Base-by-base conservation (phyloP, 2,329 filamentous ascomycete species). In the Taxawa tesnikishii region DNA sequence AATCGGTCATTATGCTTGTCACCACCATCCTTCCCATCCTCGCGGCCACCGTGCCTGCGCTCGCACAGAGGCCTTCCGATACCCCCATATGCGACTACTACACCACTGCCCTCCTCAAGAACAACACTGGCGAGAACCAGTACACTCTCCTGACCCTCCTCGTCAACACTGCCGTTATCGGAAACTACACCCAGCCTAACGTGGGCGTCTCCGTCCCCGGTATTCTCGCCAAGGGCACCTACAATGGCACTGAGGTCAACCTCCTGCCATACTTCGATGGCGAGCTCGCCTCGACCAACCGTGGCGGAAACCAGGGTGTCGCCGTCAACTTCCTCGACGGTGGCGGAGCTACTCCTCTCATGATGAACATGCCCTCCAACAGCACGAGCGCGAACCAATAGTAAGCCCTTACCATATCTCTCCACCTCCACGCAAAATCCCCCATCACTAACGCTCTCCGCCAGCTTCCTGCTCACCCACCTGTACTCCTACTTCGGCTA, bases 101-200 rank as follows among this genome's bases (percentile, higher is more conserved):
- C 54, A 75, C 72, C 19, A 70, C 59, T 3, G 64, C 66, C n/a
- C 50, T 75, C 8, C 58, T 75, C 33, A 68, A 61, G 49, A 58
- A 71, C 24, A 76, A 75, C 56, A 75, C 65, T 23, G 67, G 68
- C 12, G 62, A 57, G 17, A 75, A 73, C 48, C 72, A 78, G 49
- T 54, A 60, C 33, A 66, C 60, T 1, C 56, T 76, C 3, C 43
- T 77, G 44, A 71, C 65, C 2, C 54, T 70, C 2, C 50, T 77
- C 4, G 70, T 77, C 44, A 76, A 76, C 53, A 75, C 70, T 5
- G 73, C 67, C 13, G 69, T 76, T 38, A 72, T 75, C 42, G 73
- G 73, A n/a, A 50, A 50, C 40, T 43, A 43, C 35, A 46, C 45
- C 25, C 29, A 51, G 42, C 66, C 68, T 34, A 73, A 70, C 39